Base-by-base conservation (phyloP, 768 basidiomycete genomes). In the Termitomyces sp. region DNA sequence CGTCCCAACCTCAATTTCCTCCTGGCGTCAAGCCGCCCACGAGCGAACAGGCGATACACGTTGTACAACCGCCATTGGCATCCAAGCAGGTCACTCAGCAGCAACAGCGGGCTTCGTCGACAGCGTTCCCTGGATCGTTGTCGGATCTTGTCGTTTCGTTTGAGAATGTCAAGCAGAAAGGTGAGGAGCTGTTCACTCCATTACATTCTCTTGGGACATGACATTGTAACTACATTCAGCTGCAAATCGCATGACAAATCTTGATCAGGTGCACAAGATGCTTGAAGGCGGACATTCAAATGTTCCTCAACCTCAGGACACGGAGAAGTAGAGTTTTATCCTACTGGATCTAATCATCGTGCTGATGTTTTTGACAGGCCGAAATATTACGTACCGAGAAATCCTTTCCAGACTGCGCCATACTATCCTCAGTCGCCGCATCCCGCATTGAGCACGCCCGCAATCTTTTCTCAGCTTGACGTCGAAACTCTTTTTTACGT, bases 401-500 rank as follows among this genome's bases (percentile, higher is more conserved):
- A 94, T 72, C 92, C 95, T 12, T 92, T 84, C 76, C 86, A 81
- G 66, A 93, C 95, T n/a, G 88, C 97, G 16, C 73, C 84, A 13
- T 98, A 96, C 72, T 99, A 99, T 72, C 94, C 97, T 39, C 97
- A 98, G 72, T 72, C 85, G 55, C 93, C 93, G 31, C 84, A 88
- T 63, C 81, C 87, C 18, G 77, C 90, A 46, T 75, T 98, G 58
- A 92, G 83, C 66, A 89, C 92, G 54, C 84, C 94, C 36, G 84
- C 81, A 9, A 82, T 98, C 51, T 97, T 95, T 69, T 80, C 88
- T 33, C 90, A 94, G 69, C 82, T 98, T 60, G 97, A 99, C 62
- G 87, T 97, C 50, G 97, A 99, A 75, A 98, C 96, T 20, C 78
- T 98, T 10, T 98, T 99, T 75, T 99, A 94, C 75, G 90, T 98